Base-by-base conservation (phyloP, 352 stramenopile species). In the Pythium coloratum region DNA sequence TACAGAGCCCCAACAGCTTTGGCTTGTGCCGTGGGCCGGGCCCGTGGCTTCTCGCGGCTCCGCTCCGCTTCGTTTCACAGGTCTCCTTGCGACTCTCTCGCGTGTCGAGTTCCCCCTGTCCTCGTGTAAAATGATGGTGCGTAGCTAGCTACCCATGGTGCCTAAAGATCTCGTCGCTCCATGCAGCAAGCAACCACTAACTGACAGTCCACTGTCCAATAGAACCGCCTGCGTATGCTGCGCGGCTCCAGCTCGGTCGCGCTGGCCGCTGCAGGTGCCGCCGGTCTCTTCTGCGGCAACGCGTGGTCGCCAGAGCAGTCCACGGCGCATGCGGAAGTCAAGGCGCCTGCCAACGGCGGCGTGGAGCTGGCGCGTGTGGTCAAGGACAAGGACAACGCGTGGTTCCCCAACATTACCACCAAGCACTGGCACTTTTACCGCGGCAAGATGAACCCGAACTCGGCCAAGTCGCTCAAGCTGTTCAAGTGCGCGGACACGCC, bases 371-470 rank as follows among this genome's bases (percentile, higher is more conserved):
- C 63, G 2, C 64, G 70, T 28, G 75, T 72, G 42, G 24, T 55
- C 34, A 54, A 75, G 26, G 62, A 59, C 26, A 59, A 72, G 24
- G 74, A 79, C 53, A 72, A 73, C 34, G 66, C 70, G 59, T 94
- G 85, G 82, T 86, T 84, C 63, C 85, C 84, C 18, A 91, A 94
- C 75, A 89, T 79, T 16, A 95, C 85, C 55, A 95, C 88, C 54
- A 92, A 91, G 70, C 78, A 92, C 77, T 95, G 88, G 88, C 85
- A 95, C 69, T 94, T 94, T 55, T 95, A 95, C 79, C 84, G 82
- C 61, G 88, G 88, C 55, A 95, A 94, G 73, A 86, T 94, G 78
- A 90, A 91, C 66, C 80, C 86, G 24, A 78, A 78, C 65, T 81
- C 87, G 20, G 81, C 81, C 75, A 92, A 94, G 75, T 90, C 84